Percentiles rank a stretch among this genome's conserved stretches.
phyloP scores from a whole-genome alignment of 1,284 basidiomycete genomes.

The Leccinum pachyderme region DNA sequence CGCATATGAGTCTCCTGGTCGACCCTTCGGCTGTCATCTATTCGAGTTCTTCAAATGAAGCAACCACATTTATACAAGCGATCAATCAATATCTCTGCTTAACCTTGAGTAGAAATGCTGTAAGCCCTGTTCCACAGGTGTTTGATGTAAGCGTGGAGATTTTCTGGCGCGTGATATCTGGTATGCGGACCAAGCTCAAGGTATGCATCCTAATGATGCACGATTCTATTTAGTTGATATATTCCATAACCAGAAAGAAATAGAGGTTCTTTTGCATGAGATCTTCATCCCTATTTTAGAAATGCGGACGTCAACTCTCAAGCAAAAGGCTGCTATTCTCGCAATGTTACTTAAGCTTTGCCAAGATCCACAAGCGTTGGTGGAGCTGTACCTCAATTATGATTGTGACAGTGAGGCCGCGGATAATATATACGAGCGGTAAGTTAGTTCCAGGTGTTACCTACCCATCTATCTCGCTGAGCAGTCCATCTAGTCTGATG shows the following conservation, averaged over 20 bases:
- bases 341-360: constrained; percentile 84
- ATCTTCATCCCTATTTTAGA: constrained; percentile 99
- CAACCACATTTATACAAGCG: constrained; percentile 86
- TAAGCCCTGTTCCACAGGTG: constrained; percentile 93
- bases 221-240: constrained; percentile 2
- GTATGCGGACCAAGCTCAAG: constrained; percentile 96
- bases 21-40: constrained; percentile 86
- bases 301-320: constrained; percentile 94
- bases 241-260: constrained; percentile 79
- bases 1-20: constrained; percentile 86
- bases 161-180: constrained; percentile 93
- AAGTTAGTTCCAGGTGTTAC: constrained; percentile 15
- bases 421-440: constrained; percentile 97
- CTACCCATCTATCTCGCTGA: constrained; percentile 2
- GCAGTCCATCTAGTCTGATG: constrained; percentile 64
- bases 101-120: constrained; percentile 91
- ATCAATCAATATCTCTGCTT: constrained; percentile 95
- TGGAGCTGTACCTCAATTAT: constrained; percentile 97
- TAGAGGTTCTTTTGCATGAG: constrained; percentile 96
- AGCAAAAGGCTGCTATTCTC: constrained; percentile 90
- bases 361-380: constrained; percentile 93
- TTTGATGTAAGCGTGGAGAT: constrained; percentile 99
- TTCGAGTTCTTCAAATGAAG: constrained; percentile 82
- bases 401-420: constrained; percentile 91
- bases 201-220: constrained; percentile 36